Percentiles rank a stretch among this genome's conserved stretches.
Conservation (phyloP, 176 grass and related monocot genomes). For the Microstegium vimineum region DNA sequence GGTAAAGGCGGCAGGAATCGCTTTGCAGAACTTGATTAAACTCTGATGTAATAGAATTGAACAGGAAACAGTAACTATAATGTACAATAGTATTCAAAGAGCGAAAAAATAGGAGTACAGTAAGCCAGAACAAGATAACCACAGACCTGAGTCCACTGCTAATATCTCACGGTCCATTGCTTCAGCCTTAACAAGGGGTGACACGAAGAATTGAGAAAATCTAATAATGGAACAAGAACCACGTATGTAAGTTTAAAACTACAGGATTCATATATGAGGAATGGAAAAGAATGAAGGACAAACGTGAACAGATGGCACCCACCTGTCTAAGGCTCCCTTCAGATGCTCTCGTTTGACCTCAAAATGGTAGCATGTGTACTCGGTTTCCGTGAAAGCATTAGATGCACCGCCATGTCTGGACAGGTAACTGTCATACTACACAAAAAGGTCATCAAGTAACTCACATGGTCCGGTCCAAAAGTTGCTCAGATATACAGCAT, state of each 20-base stretch:
- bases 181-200: slow-evolving; percentile 90
- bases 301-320: not conserved
- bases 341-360: slow-evolving; percentile 79
- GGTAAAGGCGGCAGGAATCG: slow-evolving; percentile 71
- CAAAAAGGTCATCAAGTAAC: slow-evolving; percentile 26
- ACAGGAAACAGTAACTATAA: slow-evolving; percentile 19
- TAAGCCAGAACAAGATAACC: slow-evolving; percentile 18
- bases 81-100: slow-evolving; percentile 17
- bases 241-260: slow-evolving; percentile 25
- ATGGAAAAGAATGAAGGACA: slow-evolving; percentile 28
- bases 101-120: not conserved
- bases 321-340: slow-evolving; percentile 91
- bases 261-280: slow-evolving; percentile 8
- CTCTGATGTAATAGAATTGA: slow-evolving; percentile 51
- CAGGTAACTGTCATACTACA: slow-evolving; percentile 92
- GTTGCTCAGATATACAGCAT: slow-evolving; percentile 16
- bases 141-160: slow-evolving; percentile 90
- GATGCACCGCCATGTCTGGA: slow-evolving; percentile 92
- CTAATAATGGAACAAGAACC: slow-evolving; percentile 51
- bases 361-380: slow-evolving; percentile 96
- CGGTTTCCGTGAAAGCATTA: slow-evolving; percentile 94
- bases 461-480: not conserved
- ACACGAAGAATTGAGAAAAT: slow-evolving; percentile 98
- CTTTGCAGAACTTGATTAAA: slow-evolving; percentile 94
- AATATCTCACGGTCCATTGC: slow-evolving; percentile 95